Evolutionary conservation across 441 rosid genomes (phyloP).

Genomic region (Omphalea diandra): DNA sequence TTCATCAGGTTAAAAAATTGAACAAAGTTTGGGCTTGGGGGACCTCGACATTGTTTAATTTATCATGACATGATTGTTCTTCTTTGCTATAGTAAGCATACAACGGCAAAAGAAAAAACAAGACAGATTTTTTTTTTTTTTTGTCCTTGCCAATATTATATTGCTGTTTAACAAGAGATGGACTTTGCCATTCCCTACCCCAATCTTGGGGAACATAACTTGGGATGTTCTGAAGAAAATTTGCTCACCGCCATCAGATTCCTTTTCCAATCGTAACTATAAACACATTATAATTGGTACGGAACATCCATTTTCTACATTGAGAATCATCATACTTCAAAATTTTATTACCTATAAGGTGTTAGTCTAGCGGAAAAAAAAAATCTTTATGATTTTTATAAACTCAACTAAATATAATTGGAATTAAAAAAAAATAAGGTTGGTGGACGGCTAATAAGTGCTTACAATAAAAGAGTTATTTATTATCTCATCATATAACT

Average conservation of each 20-base stretch:
- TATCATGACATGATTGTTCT: background rate
- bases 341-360: no score
- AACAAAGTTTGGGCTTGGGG: background rate
- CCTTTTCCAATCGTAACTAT: background rate
- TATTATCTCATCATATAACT: no score
- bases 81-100: background rate
- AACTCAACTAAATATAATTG: no score
- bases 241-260: background rate
- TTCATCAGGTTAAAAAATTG: background rate
- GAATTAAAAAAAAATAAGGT: no score
- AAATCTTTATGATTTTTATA: no score
- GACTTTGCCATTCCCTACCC: slow-evolving; percentile 4
- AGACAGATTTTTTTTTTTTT: slow-evolving; percentile 24
- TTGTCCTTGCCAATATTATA: slow-evolving; percentile 5
- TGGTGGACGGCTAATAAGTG: background rate
- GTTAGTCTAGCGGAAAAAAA: no score
- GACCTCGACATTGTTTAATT: slow-evolving; percentile 2
- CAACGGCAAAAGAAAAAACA: slow-evolving; percentile 23
- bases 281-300: no score
- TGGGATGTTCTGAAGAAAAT: background rate
- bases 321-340: no score
- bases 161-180: slow-evolving; percentile 5
- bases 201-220: slow-evolving; percentile 13
- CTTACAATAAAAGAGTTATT: no score
- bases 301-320: no score